phyloP scores from a whole-genome alignment of 805 yeast species.

The Priceomyces carsonii region DNA sequence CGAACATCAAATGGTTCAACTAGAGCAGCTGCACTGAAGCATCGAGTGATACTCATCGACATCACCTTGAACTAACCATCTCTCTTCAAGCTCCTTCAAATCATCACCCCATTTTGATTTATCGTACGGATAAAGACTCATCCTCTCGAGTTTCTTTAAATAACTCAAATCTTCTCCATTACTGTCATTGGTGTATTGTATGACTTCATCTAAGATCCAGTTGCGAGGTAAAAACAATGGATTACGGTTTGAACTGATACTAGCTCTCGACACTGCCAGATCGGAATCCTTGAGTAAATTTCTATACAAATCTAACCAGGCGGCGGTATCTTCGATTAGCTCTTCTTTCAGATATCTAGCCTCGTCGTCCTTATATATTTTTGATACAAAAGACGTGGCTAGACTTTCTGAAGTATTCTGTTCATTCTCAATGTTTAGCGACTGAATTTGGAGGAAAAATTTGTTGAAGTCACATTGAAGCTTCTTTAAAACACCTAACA shows the following conservation, averaged over 20 bases:
- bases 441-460: conserved; percentile 69
- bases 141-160: conserved; percentile 61
- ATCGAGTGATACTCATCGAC: conserved; percentile 55
- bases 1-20: too few species aligned
- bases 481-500: conserved; percentile 59
- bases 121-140: conserved; percentile 79
- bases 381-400: conserved; percentile 21
- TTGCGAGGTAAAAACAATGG: conserved; percentile 83
- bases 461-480: conserved; percentile 77
- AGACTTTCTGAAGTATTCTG: conserved; percentile 12
- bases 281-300: conserved; percentile 41
- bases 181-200: conserved; percentile 54
- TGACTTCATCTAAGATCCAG: conserved; percentile 86
- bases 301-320: conserved; percentile 57
- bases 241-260: conserved; percentile 50
- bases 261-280: conserved; percentile 16
- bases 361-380: conserved; percentile 22
- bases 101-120: conserved; percentile 65
- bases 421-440: conserved; percentile 31
- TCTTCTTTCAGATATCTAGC: conserved; percentile 32
- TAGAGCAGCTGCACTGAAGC: conserved; percentile 76
- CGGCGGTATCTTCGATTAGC: conserved; percentile 37
- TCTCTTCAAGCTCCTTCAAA: conserved; percentile 54
- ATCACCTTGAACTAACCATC: conserved; percentile 54
- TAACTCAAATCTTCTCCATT: conserved; percentile 48